These are phyloP conservation scores for Brachypodium distachyon DNA, from an alignment of 202 grass and related monocot species.

Conservation along the genomic window DNA sequence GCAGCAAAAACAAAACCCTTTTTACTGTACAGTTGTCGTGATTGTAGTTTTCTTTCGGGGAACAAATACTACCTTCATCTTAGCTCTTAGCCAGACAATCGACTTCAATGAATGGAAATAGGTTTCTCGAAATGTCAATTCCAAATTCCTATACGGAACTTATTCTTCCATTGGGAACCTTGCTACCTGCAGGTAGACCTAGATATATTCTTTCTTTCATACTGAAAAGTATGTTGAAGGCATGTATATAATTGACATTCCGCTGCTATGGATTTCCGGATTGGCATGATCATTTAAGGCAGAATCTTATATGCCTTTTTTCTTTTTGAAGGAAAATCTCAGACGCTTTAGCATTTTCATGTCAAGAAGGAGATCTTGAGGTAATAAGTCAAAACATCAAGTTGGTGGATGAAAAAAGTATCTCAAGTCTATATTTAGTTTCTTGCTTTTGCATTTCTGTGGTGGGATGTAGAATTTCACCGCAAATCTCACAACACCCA, in stretches of 20 bases:
- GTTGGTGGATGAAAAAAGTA: background rate
- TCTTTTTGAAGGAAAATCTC: too few species aligned
- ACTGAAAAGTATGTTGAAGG: too few species aligned
- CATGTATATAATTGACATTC: background rate
- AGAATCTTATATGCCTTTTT: too few species aligned
- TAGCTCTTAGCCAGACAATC: too few species aligned
- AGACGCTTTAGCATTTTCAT: background rate
- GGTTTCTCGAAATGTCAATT: background rate
- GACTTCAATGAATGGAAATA: too few species aligned
- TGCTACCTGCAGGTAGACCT: background rate
- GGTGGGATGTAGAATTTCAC: background rate
- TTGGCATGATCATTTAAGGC: background rate
- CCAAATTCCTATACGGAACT: background rate
- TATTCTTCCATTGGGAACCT: constrained; percentile 13
- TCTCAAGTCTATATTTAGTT: background rate
- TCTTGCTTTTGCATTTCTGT: background rate
- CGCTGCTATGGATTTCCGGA: background rate
- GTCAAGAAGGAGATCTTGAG: background rate
- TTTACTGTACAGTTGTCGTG: too few species aligned
- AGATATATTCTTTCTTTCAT: background rate
- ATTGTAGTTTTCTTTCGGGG: too few species aligned
- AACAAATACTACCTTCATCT: too few species aligned
- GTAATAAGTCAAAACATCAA: constrained; percentile 11
- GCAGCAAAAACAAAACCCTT: too few species aligned
- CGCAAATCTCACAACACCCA: constrained; percentile 4